Conservation (phyloP, 441 rosid genomes). For the Erodium trifolium region DNA sequence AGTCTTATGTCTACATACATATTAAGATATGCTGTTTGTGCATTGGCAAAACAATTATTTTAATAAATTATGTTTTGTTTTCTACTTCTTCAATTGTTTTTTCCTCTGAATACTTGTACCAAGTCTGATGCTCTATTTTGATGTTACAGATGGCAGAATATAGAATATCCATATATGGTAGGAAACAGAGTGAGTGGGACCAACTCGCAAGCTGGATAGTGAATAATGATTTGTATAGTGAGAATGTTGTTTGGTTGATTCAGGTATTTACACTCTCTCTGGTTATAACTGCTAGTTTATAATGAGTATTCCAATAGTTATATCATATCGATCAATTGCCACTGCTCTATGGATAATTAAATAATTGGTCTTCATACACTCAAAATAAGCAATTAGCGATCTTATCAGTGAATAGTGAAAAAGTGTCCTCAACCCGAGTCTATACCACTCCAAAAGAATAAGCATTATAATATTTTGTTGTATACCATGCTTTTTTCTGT, state of each 20-base stretch:
- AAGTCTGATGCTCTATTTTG: constrained; percentile 18
- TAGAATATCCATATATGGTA: constrained; percentile 64
- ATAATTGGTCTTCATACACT: neutral
- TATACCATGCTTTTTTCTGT: too few relatives aligned
- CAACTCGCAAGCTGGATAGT: constrained; percentile 99
- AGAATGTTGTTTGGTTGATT: constrained; percentile 97
- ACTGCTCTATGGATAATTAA: neutral
- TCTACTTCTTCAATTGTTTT: too few relatives aligned
- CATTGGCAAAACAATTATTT: neutral
- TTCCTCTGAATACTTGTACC: neutral
- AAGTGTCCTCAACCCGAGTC: neutral
- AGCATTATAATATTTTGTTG: too few relatives aligned
- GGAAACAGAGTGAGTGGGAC: constrained; percentile 99
- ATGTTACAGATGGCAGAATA: constrained; percentile 93
- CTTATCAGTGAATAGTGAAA: neutral
- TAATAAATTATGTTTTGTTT: too few relatives aligned
- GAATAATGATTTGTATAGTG: constrained; percentile 91
- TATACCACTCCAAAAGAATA: neutral
- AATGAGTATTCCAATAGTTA: neutral
- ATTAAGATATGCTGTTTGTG: neutral
- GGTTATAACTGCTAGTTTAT: neutral
- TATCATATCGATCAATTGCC: neutral
- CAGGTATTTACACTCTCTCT: constrained; percentile 46
- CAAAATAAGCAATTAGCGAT: neutral
- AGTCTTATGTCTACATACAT: neutral